Evolutionary conservation across 495 filamentous ascomycete genomes (phyloP).

Genomic region (Parmelia sp.): DNA sequence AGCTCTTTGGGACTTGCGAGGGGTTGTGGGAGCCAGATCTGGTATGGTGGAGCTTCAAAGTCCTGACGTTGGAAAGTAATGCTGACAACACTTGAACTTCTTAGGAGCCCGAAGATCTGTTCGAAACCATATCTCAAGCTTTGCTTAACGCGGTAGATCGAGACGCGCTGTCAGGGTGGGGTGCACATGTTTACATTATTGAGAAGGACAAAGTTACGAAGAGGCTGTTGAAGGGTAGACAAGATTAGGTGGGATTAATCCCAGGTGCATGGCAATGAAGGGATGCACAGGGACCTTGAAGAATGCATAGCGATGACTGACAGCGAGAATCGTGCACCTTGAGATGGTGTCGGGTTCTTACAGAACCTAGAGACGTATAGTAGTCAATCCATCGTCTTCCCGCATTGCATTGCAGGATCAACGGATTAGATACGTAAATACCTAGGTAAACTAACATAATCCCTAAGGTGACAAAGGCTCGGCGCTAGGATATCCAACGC

Average conservation of each 20-base stretch:
- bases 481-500: not conserved
- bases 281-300: not conserved
- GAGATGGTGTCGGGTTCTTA: not conserved
- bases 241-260: slow-evolving; percentile 37
- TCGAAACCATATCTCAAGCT: slow-evolving; percentile 98
- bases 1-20: slow-evolving; percentile 98
- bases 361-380: not conserved
- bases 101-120: slow-evolving; percentile 85
- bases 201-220: slow-evolving; percentile 99
- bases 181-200: slow-evolving; percentile 96
- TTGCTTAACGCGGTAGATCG: slow-evolving; percentile 91
- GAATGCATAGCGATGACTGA: slow-evolving; percentile 8
- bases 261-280: slow-evolving; percentile 13
- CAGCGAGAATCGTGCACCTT: not conserved
- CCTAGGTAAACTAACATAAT: no score
- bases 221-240: slow-evolving; percentile 87
- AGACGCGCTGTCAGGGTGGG: slow-evolving; percentile 95
- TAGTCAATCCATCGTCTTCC: not conserved
- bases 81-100: slow-evolving; percentile 27
- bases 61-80: not conserved
- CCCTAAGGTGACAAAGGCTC: no score
- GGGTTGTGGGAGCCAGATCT: slow-evolving; percentile 96
- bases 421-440: no score
- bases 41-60: slow-evolving; percentile 46
- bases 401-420: not conserved